phyloP scores from a whole-genome alignment of 148 eudicot species.

The Diospyros lotus region DNA sequence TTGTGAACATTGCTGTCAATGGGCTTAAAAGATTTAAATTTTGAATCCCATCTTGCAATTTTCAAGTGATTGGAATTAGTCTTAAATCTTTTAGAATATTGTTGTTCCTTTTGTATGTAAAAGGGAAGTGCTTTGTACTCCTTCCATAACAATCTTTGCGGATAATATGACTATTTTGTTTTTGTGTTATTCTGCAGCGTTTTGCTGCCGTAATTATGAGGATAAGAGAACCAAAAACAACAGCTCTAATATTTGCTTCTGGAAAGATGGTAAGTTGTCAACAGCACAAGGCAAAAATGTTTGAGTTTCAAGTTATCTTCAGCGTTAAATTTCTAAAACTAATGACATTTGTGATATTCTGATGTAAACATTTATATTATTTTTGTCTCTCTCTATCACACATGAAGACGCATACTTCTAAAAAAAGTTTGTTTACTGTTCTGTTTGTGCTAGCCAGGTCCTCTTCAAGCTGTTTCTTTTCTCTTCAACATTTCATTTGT shows the following conservation, averaged over 20 bases:
- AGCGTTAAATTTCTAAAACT: neutral
- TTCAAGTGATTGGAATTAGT: neutral
- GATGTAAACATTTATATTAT: neutral
- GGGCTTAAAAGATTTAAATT: neutral
- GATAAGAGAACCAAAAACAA: slow-evolving; percentile 89
- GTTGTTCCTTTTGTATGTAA: neutral
- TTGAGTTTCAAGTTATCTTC: neutral
- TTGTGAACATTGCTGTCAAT: neutral
- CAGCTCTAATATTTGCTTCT: slow-evolving; percentile 86
- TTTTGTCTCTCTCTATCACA: neutral
- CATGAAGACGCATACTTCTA: neutral
- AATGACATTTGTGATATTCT: neutral
- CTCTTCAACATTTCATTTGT: neutral
- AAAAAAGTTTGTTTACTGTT: neutral
- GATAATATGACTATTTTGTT: neutral
- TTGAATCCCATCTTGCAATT: neutral
- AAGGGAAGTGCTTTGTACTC: neutral
- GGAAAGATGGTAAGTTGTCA: slow-evolving; percentile 73
- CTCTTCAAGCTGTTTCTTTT: neutral
- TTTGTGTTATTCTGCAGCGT: slow-evolving; percentile 43
- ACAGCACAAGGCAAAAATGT: neutral
- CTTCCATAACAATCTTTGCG: neutral
- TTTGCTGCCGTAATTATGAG: slow-evolving; percentile 96
- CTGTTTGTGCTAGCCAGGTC: neutral
- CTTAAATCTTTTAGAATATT: neutral